These are phyloP conservation scores for Arthromyces matolae DNA, from an alignment of 768 basidiomycete species.

Conservation along the genomic window DNA sequence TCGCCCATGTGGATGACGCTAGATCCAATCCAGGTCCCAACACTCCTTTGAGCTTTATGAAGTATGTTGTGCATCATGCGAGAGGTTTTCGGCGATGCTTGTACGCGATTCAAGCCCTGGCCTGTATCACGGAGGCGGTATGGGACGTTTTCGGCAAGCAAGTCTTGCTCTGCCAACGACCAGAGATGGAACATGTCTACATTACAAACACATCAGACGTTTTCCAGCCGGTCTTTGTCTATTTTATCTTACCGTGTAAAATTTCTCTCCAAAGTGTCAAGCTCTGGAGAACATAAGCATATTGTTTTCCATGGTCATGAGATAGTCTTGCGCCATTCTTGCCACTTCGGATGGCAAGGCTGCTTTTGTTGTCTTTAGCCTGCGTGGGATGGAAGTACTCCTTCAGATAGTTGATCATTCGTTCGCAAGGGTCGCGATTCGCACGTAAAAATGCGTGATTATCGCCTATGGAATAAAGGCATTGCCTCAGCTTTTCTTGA, in stretches of 20 bases:
- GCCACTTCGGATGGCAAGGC: slow-evolving; percentile 78
- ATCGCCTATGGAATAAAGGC: slow-evolving; percentile 85
- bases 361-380: slow-evolving; percentile 58
- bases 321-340: slow-evolving; percentile 76
- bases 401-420: slow-evolving; percentile 75
- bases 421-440: slow-evolving; percentile 86
- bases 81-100: slow-evolving; percentile 83
- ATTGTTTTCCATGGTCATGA: slow-evolving; percentile 83
- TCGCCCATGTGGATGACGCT: slow-evolving; percentile 91
- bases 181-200: slow-evolving; percentile 87
- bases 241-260: slow-evolving; percentile 56
- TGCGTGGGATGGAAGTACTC: slow-evolving; percentile 74
- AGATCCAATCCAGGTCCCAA: slow-evolving; percentile 82
- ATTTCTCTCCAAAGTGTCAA: slow-evolving; percentile 86
- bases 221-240: not conserved
- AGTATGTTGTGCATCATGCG: slow-evolving; percentile 87
- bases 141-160: slow-evolving; percentile 68
- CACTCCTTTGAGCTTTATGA: slow-evolving; percentile 75
- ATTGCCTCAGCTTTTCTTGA: slow-evolving; percentile 70
- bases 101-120: slow-evolving; percentile 88
- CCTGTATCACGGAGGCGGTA: slow-evolving; percentile 87
- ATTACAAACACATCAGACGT: slow-evolving; percentile 7
- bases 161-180: slow-evolving; percentile 76
- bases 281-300: slow-evolving; percentile 82
- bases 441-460: slow-evolving; percentile 85